These are phyloP conservation scores for Blastomyces emzantsi DNA, from an alignment of 2,329 filamentous ascomycete genomes.

Conservation along the genomic window DNA sequence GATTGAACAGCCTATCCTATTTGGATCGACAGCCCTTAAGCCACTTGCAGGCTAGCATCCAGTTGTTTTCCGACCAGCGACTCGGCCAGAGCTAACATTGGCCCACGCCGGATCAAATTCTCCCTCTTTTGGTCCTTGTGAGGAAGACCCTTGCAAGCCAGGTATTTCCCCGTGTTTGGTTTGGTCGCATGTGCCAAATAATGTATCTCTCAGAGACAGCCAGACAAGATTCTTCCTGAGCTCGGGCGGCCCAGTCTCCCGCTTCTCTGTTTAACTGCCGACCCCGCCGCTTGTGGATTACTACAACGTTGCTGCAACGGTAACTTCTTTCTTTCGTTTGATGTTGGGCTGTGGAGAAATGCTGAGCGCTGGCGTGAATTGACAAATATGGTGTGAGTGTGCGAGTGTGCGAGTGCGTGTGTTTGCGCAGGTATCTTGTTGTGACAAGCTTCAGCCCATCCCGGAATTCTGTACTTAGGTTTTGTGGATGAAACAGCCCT, in stretches of 20 bases:
- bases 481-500: not conserved
- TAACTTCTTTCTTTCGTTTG: not conserved
- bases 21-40: constrained; percentile 3
- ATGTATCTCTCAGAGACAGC: not conserved
- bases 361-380: not conserved
- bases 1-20: not conserved
- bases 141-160: not conserved
- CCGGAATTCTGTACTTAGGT: not conserved
- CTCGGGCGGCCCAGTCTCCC: not conserved
- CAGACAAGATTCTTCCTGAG: not conserved
- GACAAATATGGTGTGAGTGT: not conserved
- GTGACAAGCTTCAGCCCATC: not conserved
- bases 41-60: constrained; percentile 3
- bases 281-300: not conserved
- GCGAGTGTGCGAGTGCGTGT: no score
- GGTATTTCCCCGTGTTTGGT: not conserved
- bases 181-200: not conserved
- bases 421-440: not conserved
- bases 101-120: not conserved
- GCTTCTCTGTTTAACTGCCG: not conserved
- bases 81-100: not conserved
- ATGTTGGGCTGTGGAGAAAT: not conserved
- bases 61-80: not conserved
- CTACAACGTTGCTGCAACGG: not conserved
- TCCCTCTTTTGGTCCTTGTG: not conserved